Evolutionary conservation across 1,139 yeast species (phyloP), one percentile per base, ranked within the genome.

Genomic region (Yamadazyma blattariae): DNA sequence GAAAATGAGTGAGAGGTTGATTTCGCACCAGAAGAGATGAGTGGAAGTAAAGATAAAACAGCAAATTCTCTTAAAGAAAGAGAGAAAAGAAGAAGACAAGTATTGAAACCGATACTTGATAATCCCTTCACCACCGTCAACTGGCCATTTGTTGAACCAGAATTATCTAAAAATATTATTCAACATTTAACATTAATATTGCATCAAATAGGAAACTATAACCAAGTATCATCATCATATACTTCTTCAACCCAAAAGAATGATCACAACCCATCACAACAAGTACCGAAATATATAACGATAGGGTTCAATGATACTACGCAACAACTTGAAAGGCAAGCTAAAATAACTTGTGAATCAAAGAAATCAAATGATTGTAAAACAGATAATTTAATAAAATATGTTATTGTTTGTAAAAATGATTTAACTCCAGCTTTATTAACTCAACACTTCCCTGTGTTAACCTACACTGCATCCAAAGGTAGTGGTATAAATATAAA

Each of bases 231-330:
- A 19, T 32, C 32, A 10, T 14, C 36, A 9, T 29, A 32, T 15
- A 30, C 40, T 0, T 55, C 59, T 2, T 72, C 74, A 1, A 54
- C 48, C 2, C 56, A 59, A 2, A 73, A 74, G 1, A 54, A 48
- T 2, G 19, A 17, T 17, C n/a, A n/a, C n/a, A n/a, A n/a, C n/a
- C n/a, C n/a, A n/a, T n/a, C n/a, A n/a, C n/a, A n/a, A n/a, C n/a
- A n/a, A n/a, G 44, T 61, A 4, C 28, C 45, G 4, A 39, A 50
- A 0, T 44, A 57, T 26, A 36, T 73, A 2, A 60, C 71, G 0
- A 32, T 64, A 3, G 86, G 86, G 2, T 80, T 79, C 57, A 80
- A 80, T 52, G 59, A 74, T 2, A 71, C 79, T 0, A 78, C 77
- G 35, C 51, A 59, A 37, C 57, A 59, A 3, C 54, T 80, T 20